Evolutionary conservation across 73 alveolate genomes (phyloP), one percentile per base, ranked within the genome.

Genomic region (Stentor coeruleus): DNA sequence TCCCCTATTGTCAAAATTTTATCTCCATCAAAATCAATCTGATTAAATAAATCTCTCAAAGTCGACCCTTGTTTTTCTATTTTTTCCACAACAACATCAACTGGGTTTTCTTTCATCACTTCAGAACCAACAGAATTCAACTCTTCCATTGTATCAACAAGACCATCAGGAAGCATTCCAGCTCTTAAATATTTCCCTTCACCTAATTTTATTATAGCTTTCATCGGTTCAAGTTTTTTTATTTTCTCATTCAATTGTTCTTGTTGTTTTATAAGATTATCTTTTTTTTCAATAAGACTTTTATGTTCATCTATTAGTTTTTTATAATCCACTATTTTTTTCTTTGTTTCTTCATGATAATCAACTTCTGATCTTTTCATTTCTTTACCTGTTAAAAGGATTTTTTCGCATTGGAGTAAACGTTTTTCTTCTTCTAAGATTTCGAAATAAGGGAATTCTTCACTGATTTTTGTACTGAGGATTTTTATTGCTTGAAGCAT

Each of bases 1-100:
- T 87, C 93, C 14, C 41, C n/a, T 0, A 87, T 15, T 3, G 93
- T 87, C 3, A 87, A 81, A 2, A 87, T 81, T 38, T 84, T 75
- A 83, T 87, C 93, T 1, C 81, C 85, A 84, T 87, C 84, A 11
- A 35, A 83, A 75, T 87, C 93, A 42, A 87, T 59, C 3, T 66
- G 81, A 74, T 74, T 35, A 55, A 87, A 87, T 14, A 81, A 85
- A 33, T 87, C 79, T 33, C 83, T 86, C 14, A 87, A 1, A 40
- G 87, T 87, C 31, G 40, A 26, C 1, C 93, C 93, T 36, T 59
- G 81, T 26, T 84, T 74, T 57, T 87, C 93, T 14, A 87, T 75
- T 37, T 83, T 82, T 39, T 84, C 86, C 3, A 87, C 87, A 2
- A 87, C 74, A 0, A 86, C 58, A 15, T 87, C 93, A 26, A 87